These are phyloP conservation scores for Trichophyton benhamiae DNA, from an alignment of 2,329 filamentous ascomycete genomes.

Conservation along the genomic window DNA sequence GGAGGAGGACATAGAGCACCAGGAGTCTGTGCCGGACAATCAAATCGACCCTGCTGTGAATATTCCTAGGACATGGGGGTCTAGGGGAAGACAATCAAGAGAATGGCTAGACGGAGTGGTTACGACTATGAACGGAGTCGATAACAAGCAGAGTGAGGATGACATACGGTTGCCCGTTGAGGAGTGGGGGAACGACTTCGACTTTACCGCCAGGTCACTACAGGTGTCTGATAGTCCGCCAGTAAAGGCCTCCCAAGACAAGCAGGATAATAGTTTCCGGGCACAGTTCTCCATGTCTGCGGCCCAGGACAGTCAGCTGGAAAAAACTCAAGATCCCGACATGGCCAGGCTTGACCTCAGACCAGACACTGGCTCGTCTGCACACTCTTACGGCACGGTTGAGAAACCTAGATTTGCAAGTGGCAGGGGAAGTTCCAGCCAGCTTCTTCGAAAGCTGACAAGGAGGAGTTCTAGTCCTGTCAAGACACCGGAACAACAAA, in stretches of 20 bases:
- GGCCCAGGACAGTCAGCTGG: background rate
- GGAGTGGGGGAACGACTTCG: slow-evolving; percentile 18
- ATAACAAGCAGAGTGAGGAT: slow-evolving; percentile 2
- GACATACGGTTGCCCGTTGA: slow-evolving; percentile 7
- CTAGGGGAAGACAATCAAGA: slow-evolving; percentile 20
- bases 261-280: background rate
- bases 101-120: slow-evolving; percentile 27
- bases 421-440: slow-evolving; percentile 24
- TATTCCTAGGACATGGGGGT: slow-evolving; percentile 28
- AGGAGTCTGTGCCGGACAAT: slow-evolving; percentile 11
- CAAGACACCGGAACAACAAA: slow-evolving; percentile 26
- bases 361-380: slow-evolving; percentile 28
- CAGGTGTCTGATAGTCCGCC: slow-evolving; percentile 23
- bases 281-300: background rate
- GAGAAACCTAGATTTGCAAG: slow-evolving; percentile 20
- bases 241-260: background rate
- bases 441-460: slow-evolving; percentile 33
- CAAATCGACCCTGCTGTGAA: slow-evolving; percentile 24
- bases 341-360: slow-evolving; percentile 20
- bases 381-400: slow-evolving; percentile 25
- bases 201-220: slow-evolving; percentile 19
- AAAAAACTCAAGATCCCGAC: background rate
- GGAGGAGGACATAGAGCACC: slow-evolving; percentile 16
- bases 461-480: slow-evolving; percentile 25
- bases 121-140: slow-evolving; percentile 8